A percentile compares a stretch with the other conserved stretches of the same genome.
phyloP scores from a whole-genome alignment of 306 rosid genomes.

The Malus domestica region ASM211411v1 NC_041800.1:20756233-20756732 shows the following conservation, averaged over 20 bases:
- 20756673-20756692: constrained; percentile 20
- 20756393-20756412: constrained; percentile 27
- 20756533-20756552: constrained; percentile 29
- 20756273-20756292: constrained; percentile 64
- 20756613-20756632: constrained; percentile 25
- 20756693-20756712: constrained; percentile 21
- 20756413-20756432: constrained; percentile 32
- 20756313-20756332: constrained; percentile 46
- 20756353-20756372: constrained; percentile 54
- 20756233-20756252: constrained; percentile 91
- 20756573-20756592: constrained; percentile 30
- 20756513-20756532: constrained; percentile 38
- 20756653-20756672: constrained; percentile 15
- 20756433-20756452: constrained; percentile 49
- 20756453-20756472: constrained; percentile 53
- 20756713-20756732: constrained; percentile 17
- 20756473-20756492: constrained; percentile 31
- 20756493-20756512: constrained; percentile 69
- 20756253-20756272: constrained; percentile 68
- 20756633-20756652: constrained; percentile 15
- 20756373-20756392: constrained; percentile 65
- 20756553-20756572: constrained; percentile 34
- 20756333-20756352: constrained; percentile 71
- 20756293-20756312: constrained; percentile 61
- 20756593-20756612: constrained; percentile 33